phyloP scores from a whole-genome alignment of 2,329 filamentous ascomycete species.

The Fusarium brevicatenulatum region DNA sequence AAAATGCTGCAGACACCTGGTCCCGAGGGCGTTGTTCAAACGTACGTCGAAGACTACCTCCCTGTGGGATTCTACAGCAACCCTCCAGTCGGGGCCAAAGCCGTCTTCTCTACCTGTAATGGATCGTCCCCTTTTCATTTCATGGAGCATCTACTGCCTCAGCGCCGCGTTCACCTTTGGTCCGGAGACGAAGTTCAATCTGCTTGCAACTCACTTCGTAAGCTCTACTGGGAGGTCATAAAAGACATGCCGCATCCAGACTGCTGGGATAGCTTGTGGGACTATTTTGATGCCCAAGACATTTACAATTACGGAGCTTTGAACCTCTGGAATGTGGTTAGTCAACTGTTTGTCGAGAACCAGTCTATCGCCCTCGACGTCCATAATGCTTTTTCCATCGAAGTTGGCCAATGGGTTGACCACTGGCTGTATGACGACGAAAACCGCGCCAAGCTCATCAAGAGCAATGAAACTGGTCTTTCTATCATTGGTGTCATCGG shows the following conservation, averaged over 20 bases:
- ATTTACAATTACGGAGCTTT: slow-evolving; percentile 58
- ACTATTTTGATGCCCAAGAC: slow-evolving; percentile 60
- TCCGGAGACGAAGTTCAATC: slow-evolving; percentile 52
- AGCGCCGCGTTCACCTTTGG: slow-evolving; percentile 52
- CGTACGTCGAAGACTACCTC: slow-evolving; percentile 52
- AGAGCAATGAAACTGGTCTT: slow-evolving; percentile 41
- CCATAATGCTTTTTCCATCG: slow-evolving; percentile 36
- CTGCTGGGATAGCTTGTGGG: slow-evolving; percentile 56
- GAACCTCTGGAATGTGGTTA: slow-evolving; percentile 61
- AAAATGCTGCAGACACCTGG: slow-evolving; percentile 46
- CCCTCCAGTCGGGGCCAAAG: slow-evolving; percentile 45
- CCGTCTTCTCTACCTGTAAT: slow-evolving; percentile 54
- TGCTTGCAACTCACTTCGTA: slow-evolving; percentile 53
- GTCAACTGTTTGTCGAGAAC: slow-evolving; percentile 55
- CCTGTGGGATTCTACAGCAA: slow-evolving; percentile 52
- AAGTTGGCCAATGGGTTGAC: slow-evolving; percentile 52
- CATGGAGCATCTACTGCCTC: slow-evolving; percentile 43
- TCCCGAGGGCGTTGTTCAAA: slow-evolving; percentile 38
- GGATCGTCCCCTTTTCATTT: slow-evolving; percentile 46
- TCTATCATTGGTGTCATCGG: not conserved
- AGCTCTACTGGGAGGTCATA: slow-evolving; percentile 50
- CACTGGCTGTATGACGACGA: slow-evolving; percentile 47
- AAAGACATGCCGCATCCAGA: slow-evolving; percentile 46
- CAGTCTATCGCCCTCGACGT: slow-evolving; percentile 45
- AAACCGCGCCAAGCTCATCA: slow-evolving; percentile 47